Evolutionary conservation across 2,329 filamentous ascomycete genomes (phyloP), one percentile per base, ranked within the genome.

Genomic region (Blumeria graminis): DNA sequence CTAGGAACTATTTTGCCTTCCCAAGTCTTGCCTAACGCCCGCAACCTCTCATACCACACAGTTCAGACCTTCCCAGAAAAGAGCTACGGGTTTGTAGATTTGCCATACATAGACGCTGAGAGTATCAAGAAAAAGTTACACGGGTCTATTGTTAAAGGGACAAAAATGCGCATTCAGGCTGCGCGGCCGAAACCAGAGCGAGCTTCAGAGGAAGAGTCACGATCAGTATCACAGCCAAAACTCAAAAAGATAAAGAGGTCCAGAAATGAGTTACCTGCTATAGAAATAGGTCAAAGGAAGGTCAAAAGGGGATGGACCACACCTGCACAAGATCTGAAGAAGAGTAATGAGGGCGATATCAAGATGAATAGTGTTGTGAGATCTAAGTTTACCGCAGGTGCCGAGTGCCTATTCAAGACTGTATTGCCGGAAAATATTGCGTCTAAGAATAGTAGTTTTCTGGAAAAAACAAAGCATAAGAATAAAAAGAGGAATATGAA

Each of bases 101-200:
- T 98, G 39, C 89, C 89, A 0, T 70, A 68, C 3, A 77, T 79
- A 69, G 88, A 94, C 61, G 92, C 90, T 9, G 84, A 90, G n/a
- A 94, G 88, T 68, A 70, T 96, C 56, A 87, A 82, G 71, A 90
- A 84, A 71, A 96, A 92, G 71, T 75, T 96, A 54, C 85, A 94
- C 72, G 90, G 90, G 35, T 78, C 83, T 1, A 83, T 86, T 28
- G 71, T 98, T 57, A 92, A 84, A 66, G 92, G 92, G 8, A 74
- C 75, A 58, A 96, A 94, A 69, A 78, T 96, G 63, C 80, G 80
- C 58, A 78, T 98, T 58, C 86, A 95, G 63, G 80, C 82, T 60
- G 92, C 92, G 6, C 79, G 80, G 53, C 80, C 84, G 0, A 73
- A 78, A 61, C 76, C 79, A 41, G 71, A 63, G 56, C 32, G 57